Conservation (phyloP, 768 basidiomycete species). For the Leucocoprinus leucothites region DNA sequence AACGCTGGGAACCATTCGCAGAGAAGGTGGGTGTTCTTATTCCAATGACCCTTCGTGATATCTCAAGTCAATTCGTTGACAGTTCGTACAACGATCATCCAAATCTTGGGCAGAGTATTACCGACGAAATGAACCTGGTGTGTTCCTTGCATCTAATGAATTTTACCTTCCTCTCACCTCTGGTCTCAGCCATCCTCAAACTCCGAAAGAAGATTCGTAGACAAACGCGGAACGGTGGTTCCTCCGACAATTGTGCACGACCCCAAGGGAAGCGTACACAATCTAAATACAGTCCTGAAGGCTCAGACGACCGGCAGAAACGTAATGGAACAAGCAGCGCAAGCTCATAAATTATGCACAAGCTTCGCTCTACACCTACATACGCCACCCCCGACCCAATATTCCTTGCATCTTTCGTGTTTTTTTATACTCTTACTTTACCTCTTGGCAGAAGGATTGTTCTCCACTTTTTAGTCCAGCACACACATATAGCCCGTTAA, state of each 20-base stretch:
- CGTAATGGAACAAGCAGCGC: slow-evolving; percentile 16
- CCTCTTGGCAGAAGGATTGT: not conserved
- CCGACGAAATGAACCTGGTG: slow-evolving; percentile 48
- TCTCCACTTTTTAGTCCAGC: not conserved
- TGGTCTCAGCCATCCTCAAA: slow-evolving; percentile 29
- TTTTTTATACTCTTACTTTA: not conserved
- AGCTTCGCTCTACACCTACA: not conserved
- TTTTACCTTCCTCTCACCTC: not conserved
- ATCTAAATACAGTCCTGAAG: slow-evolving; percentile 17
- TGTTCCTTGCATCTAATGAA: not conserved
- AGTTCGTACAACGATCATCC: slow-evolving; percentile 53
- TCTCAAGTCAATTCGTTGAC: slow-evolving; percentile 6
- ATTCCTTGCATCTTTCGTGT: not conserved
- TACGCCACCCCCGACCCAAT: not conserved
- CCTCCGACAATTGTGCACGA: slow-evolving; percentile 25
- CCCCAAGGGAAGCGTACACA: slow-evolving; percentile 33
- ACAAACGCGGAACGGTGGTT: slow-evolving; percentile 17
- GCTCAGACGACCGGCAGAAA: slow-evolving; percentile 22
- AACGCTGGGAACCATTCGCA: slow-evolving; percentile 55
- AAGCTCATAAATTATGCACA: not conserved
- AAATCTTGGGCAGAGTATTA: slow-evolving; percentile 66
- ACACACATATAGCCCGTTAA: slow-evolving; percentile 11
- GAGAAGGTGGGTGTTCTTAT: slow-evolving; percentile 37
- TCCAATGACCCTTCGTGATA: not conserved
- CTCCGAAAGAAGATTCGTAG: slow-evolving; percentile 38